Percentiles rank a stretch among this genome's conserved stretches.
Evolutionary conservation across 805 yeast species (phyloP).

Genomic region (Myxozyma neotropica): DNA sequence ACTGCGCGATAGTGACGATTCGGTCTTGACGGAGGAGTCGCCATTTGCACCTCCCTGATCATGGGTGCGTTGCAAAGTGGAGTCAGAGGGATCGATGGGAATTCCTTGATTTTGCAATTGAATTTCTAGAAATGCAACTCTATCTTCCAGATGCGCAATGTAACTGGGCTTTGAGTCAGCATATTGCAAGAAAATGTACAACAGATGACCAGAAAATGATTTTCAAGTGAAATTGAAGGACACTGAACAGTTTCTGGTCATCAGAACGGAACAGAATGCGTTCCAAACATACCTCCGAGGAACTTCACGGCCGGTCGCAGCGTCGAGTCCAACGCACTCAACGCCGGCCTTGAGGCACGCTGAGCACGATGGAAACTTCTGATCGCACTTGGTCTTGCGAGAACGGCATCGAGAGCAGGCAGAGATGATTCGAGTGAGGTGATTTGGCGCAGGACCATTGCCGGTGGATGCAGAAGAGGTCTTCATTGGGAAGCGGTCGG

Average conservation of each 20-base stretch:
- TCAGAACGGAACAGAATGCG: not conserved
- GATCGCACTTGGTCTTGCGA: slow-evolving; percentile 69
- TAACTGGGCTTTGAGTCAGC: slow-evolving; percentile 42
- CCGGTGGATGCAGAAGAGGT: slow-evolving; percentile 30
- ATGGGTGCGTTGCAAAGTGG: not conserved
- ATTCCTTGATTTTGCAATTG: slow-evolving; percentile 50
- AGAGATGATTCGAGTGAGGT: slow-evolving; percentile 48
- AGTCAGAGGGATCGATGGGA: slow-evolving; percentile 37
- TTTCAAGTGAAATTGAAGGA: not conserved
- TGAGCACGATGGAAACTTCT: slow-evolving; percentile 66
- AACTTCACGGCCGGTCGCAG: slow-evolving; percentile 83
- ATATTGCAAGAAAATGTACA: not conserved
- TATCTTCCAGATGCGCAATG: slow-evolving; percentile 69
- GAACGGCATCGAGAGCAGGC: slow-evolving; percentile 83
- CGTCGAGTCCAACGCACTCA: slow-evolving; percentile 82
- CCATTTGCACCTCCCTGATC: not conserved
- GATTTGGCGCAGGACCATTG: slow-evolving; percentile 29
- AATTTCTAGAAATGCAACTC: slow-evolving; percentile 58
- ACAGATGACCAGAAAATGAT: too few species aligned
- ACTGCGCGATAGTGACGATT: not conserved
- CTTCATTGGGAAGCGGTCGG: slow-evolving; percentile 1
- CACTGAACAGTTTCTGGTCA: too few species aligned
- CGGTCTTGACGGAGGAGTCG: slow-evolving; percentile 2
- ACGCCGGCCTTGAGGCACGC: slow-evolving; percentile 63
- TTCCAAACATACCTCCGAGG: slow-evolving; percentile 60